These are phyloP conservation scores for Naganishia liquefaciens DNA, from an alignment of 1,284 basidiomycete genomes.

Conservation along the genomic window DNA sequence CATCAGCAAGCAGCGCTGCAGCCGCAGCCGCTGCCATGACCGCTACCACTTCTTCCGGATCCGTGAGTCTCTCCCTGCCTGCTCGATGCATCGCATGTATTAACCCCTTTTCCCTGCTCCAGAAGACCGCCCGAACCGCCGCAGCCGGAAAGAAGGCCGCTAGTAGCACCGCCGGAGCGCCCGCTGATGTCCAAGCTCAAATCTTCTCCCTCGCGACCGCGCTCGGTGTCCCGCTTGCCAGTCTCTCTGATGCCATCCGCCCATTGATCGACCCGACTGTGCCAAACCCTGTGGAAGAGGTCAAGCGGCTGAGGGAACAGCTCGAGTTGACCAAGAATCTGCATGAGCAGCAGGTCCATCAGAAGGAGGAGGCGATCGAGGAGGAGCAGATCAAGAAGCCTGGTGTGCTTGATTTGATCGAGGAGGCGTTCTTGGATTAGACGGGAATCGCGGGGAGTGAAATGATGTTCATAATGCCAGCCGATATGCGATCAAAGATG, in stretches of 20 bases:
- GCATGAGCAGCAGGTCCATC: constrained; percentile 31
- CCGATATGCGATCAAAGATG: neutral
- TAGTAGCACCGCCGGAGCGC: constrained; percentile 28
- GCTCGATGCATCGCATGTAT: neutral
- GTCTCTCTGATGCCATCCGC: constrained; percentile 49
- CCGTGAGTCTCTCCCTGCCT: neutral
- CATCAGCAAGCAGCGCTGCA: constrained; percentile 23
- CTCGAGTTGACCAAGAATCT: constrained; percentile 38
- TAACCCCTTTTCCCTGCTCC: neutral
- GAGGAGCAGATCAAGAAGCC: constrained; percentile 36
- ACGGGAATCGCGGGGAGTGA: neutral
- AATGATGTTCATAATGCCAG: constrained; percentile 19
- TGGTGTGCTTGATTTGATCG: constrained; percentile 45
- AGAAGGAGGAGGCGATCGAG: constrained; percentile 32
- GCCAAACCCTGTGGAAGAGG: constrained; percentile 47
- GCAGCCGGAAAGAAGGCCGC: constrained; percentile 18
- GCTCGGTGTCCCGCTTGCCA: constrained; percentile 51
- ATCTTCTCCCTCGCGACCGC: constrained; percentile 48
- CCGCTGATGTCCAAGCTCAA: constrained; percentile 46
- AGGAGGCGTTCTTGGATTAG: constrained; percentile 52
- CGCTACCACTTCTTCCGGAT: constrained; percentile 4
- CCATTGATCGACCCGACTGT: constrained; percentile 52
- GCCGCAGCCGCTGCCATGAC: constrained; percentile 29
- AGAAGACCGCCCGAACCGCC: constrained; percentile 28
- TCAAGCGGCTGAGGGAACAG: constrained; percentile 42